Conservation (phyloP, 352 stramenopile genomes). For the Globisporangium radiosum region DNA sequence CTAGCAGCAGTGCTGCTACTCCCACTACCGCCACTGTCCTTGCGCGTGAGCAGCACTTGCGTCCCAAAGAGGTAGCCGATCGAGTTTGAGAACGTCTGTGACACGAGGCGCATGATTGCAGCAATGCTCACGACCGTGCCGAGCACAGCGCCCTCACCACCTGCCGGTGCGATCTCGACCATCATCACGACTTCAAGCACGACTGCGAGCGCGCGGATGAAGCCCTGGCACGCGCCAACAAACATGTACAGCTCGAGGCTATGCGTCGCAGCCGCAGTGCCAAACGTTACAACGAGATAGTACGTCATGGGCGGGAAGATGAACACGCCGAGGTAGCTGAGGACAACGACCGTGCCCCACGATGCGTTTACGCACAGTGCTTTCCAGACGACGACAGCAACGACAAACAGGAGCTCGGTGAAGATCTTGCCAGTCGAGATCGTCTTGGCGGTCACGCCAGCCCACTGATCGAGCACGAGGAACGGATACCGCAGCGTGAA, state of each 20-base stretch:
- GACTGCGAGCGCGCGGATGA: slow-evolving; percentile 24
- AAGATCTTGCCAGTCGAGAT: slow-evolving; percentile 23
- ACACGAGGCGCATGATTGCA: slow-evolving; percentile 32
- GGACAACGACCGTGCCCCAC: slow-evolving; percentile 23
- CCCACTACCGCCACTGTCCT: slow-evolving; percentile 3
- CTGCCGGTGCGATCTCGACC: slow-evolving; percentile 34
- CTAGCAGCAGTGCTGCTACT: background rate
- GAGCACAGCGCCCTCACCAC: slow-evolving; percentile 35
- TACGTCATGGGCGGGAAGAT: slow-evolving; percentile 23
- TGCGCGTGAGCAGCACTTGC: slow-evolving; percentile 9
- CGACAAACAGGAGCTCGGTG: slow-evolving; percentile 24
- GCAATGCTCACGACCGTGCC: slow-evolving; percentile 35
- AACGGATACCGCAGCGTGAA: slow-evolving; percentile 41
- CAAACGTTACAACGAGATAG: slow-evolving; percentile 21
- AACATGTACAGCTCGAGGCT: slow-evolving; percentile 25
- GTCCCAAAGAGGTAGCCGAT: slow-evolving; percentile 15
- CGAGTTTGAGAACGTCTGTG: slow-evolving; percentile 16
- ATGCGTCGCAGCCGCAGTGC: slow-evolving; percentile 11
- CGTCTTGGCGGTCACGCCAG: slow-evolving; percentile 27
- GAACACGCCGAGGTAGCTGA: slow-evolving; percentile 23
- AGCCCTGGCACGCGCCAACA: slow-evolving; percentile 29
- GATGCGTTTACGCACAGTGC: slow-evolving; percentile 25
- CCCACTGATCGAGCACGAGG: slow-evolving; percentile 31
- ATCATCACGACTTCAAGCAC: slow-evolving; percentile 33
- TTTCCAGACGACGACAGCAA: slow-evolving; percentile 28